Base-by-base conservation (phyloP, 768 basidiomycete genomes). In the Candolleomyces eurysporus region DNA sequence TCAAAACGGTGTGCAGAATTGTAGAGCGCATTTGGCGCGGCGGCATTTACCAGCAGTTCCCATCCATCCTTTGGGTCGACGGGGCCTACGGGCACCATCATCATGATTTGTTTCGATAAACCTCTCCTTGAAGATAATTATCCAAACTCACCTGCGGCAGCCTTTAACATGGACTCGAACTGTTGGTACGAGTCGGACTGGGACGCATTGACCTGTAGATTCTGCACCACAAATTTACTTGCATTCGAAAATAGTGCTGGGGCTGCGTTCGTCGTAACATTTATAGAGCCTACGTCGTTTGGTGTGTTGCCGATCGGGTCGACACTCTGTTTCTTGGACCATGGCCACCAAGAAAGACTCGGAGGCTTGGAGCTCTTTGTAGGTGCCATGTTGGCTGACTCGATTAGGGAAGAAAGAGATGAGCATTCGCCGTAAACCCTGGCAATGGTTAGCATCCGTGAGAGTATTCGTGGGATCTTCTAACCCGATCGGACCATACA, bases 1-100 rank as follows among this genome's bases (percentile, higher is more conserved):
- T 58, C 53, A 50, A 48, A 46, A 31, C 62, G 58, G 21, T 42
- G 58, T 40, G n/a, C 13, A 4, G 62, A 59, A 22, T 59, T 48
- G 53, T 39, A 17, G 32, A 55, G 17, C 11, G 53, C 53, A 42
- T 55, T 55, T 11, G 53, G 53, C 5, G 53, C 19, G 7, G n/a
- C 39, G 31, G 36, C n/a, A 11, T 55, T 36, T n/a, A 31, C 32
- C 16, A 42, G 14, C 7, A 40, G 16, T 5, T 42, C 32, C 39
- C 53, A 55, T 42, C 53, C 53, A 43, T 43, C 42, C 13, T 43
- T n/a, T 13, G n/a, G 13, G n/a, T 13, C 42, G 13, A 43, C 5
- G 42, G 42, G n/a, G 42, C 42, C 42, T n/a, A 43, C 13, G 26
- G 26, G 26, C 26, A 26, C 26, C n/a, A n/a, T n/a, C 42, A 11